Percentiles rank a stretch among this genome's conserved stretches.
Conservation (phyloP, 2,329 filamentous ascomycete species). For the Onygenales sp. region DNA sequence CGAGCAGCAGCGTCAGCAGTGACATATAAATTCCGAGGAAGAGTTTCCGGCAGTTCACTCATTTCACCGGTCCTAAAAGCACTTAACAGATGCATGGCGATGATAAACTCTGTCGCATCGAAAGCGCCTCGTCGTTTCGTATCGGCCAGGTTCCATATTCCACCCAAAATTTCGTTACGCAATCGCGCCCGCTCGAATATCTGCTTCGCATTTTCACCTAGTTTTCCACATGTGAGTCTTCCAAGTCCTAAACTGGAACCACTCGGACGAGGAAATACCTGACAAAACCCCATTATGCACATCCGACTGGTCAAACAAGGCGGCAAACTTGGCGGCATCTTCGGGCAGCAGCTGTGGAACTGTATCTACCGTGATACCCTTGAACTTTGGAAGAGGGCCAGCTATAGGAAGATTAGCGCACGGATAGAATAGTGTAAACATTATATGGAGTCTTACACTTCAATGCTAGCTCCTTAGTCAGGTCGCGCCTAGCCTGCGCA, state of each 20-base stretch:
- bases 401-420: conserved; percentile 26
- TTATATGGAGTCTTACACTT: conserved; percentile 47
- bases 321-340: conserved; percentile 79
- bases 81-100: conserved; percentile 94
- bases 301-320: conserved; percentile 83
- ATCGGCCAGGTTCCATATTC: conserved; percentile 92
- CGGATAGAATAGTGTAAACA: conserved; percentile 3
- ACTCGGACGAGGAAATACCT: conserved; percentile 29
- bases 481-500: conserved; percentile 78
- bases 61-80: conserved; percentile 80
- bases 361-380: conserved; percentile 53
- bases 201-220: conserved; percentile 75
- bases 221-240: neutral
- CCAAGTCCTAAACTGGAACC: no score
- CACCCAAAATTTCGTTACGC: conserved; percentile 81
- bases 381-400: conserved; percentile 85
- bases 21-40: conserved; percentile 82
- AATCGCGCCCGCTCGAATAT: conserved; percentile 92
- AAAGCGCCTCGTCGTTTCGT: conserved; percentile 85
- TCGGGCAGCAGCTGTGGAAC: conserved; percentile 82
- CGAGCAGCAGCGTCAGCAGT: conserved; percentile 85
- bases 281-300: conserved; percentile 68
- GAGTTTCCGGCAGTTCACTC: conserved; percentile 64
- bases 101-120: conserved; percentile 84
- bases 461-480: conserved; percentile 70